Evolutionary conservation across 2,329 filamentous ascomycete genomes (phyloP), one percentile per base, ranked within the genome.

Genomic region (Colletotrichum sp.): DNA sequence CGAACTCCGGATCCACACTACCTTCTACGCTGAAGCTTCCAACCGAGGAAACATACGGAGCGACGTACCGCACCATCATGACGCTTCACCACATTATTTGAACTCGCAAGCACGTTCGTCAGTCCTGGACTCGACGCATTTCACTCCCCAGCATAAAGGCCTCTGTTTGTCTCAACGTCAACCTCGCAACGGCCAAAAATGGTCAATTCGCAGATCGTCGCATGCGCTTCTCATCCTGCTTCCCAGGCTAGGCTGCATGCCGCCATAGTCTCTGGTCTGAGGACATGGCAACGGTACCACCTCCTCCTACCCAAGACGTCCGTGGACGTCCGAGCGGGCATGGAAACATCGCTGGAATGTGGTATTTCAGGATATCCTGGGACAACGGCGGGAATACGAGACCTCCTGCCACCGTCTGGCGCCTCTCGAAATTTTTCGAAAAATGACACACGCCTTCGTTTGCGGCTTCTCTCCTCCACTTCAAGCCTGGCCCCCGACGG

Each of bases 271-370:
- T 60, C 32, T 34, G 8, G 60, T 22, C 67, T 59, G 63, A 48
- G 72, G 55, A 39, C 8, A 55, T 59, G 19, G 59, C 15, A 32
- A 68, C 27, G 39, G 39, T 28, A 59, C 39, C 44, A 48, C 57
- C 30, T 9, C 57, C 30, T 34, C 28, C 57, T 22, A 22, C 15
- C 68, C 39, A 67, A 48, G 8, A 73, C n/a, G 65, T 76, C 74
- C 59, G 74, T 73, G 70, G 48, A 65, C 65, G 64, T 76, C 70
- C 71, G 64, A 74, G 74, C 70, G 39, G 65, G 48, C 36, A 16
- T 34, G 22, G 36, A 25, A 71, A n/a, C 57, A 64, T 44, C 44
- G 39, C 32, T 44, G 64, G 44, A 68, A 69, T 75, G 70, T 64
- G 55, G 22, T 61, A 72, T 63, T 72, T 67, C 61, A 60, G 55